Percentiles rank a stretch among this genome's conserved stretches.
Evolutionary conservation across 179 eudicot genomes (phyloP).

Genomic region (Beta lomatogona): DNA sequence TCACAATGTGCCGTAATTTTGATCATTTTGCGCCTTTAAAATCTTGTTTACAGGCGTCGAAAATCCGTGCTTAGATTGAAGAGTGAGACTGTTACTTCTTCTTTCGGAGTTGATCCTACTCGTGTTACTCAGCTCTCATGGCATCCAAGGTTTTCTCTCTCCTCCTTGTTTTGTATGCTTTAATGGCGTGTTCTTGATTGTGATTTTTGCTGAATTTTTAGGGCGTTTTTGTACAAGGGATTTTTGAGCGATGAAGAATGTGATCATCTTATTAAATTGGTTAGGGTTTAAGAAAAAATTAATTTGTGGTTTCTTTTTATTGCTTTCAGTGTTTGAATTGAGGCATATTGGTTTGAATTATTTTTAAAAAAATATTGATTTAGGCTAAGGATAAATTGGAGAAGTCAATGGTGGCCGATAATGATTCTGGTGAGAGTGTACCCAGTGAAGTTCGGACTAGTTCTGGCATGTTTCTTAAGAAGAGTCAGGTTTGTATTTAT

Average conservation of each 20-base stretch:
- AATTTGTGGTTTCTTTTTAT: not conserved
- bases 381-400: constrained; percentile 82
- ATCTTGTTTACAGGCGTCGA: constrained; percentile 23
- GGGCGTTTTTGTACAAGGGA: constrained; percentile 71
- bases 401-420: constrained; percentile 93
- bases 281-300: constrained; percentile 26
- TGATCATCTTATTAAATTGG: constrained; percentile 82
- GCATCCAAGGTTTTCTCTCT: constrained; percentile 62
- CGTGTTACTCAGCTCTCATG: constrained; percentile 88
- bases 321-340: not conserved
- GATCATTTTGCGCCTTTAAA: not conserved
- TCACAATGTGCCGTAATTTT: not conserved
- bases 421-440: constrained; percentile 74
- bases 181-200: not conserved
- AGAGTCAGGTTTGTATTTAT: constrained; percentile 61
- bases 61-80: constrained; percentile 57
- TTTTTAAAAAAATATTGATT: too few species aligned
- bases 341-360: not conserved
- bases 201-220: constrained; percentile 23
- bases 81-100: constrained; percentile 30
- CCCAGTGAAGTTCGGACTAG: constrained; percentile 79
- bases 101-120: constrained; percentile 63
- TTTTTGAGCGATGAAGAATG: constrained; percentile 75
- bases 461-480: constrained; percentile 79
- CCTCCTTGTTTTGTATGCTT: not conserved